Base-by-base conservation (phyloP, 2,329 filamentous ascomycete genomes). In the Penicillium sp. region DNA sequence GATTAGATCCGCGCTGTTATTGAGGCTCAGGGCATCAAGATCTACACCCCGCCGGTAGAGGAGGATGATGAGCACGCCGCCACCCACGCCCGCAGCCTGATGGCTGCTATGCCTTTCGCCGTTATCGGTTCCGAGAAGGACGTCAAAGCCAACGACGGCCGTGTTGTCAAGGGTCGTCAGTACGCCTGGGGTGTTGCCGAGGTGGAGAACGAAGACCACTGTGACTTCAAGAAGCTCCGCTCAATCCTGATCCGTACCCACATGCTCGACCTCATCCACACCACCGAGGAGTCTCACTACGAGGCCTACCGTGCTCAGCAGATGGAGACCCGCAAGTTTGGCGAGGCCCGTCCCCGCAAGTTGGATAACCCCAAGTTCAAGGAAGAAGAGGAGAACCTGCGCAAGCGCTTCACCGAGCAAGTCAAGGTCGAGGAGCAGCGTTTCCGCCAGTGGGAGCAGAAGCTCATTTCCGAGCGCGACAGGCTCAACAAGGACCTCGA, bases 341-440 rank as follows among this genome's bases (percentile, higher is more conserved):
- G 94, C 76, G 95, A 99, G 80, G 92, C 92, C 54, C 87, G 92
- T 63, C 94, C 94, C 65, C 84, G 92, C 77, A 99, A 99, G 85
- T 82, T 99, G 67, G 94, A 99, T 80, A 99, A 99, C 82, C 94
- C 94, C 79, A 99, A 99, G 82, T 99, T 97, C 85, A 99, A 99
- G 85, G 94, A 99, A 76, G 94, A 99, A 78, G 94, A 99, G 74
- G 94, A 99, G 82, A 89, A 90, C 57, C 86, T 99, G 62, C 87
- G 94, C 78, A 99, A 99, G 86, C 86, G 95, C 66, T 99, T 99
- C 79, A 99, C 94, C 65, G 94, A 99, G 81, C 94, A 99, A 77
- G 94, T 99, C 81, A 99, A 99, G 89, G 89, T 99, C 69, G 95
- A 99, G 81, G 94, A 99, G 80, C 91, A 96, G 80, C 87, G 94